Conservation (phyloP, 352 stramenopile species). For the Phytopythium kandeliae region DNA sequence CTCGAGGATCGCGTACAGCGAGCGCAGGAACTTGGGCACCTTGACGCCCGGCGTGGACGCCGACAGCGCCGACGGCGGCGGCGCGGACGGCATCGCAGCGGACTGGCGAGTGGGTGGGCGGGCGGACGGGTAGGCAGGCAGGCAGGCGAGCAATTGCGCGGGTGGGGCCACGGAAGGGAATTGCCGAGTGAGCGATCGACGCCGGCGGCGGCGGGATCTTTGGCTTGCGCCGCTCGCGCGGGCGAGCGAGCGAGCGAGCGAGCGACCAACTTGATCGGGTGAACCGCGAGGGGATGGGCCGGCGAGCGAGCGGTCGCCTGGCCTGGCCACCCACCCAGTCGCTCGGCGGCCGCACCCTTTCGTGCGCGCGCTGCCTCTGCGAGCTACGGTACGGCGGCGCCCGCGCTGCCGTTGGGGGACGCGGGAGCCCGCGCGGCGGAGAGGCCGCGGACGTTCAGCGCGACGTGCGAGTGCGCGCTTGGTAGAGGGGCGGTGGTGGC, state of each 20-base stretch:
- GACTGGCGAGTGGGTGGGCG: background rate
- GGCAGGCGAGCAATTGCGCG: background rate
- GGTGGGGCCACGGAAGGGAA: background rate
- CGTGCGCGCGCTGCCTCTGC: background rate
- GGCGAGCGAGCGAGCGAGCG: background rate
- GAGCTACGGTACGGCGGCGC: too few relatives aligned
- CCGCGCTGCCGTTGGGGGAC: too few relatives aligned
- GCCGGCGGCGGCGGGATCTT: background rate
- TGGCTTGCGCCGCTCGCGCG: background rate
- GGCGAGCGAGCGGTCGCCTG: too few relatives aligned
- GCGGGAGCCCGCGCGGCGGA: too few relatives aligned
- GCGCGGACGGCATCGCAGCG: background rate
- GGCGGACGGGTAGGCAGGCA: background rate
- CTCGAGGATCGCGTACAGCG: constrained; percentile 75
- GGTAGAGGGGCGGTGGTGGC: too few relatives aligned
- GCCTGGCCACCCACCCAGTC: background rate
- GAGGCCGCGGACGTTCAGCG: background rate
- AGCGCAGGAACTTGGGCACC: constrained; percentile 79
- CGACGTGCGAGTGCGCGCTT: too few relatives aligned
- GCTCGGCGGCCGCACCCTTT: background rate
- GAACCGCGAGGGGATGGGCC: background rate
- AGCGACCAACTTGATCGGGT: background rate
- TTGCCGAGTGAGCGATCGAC: constrained; percentile 1
- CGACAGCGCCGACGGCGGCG: background rate
- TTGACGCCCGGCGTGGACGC: constrained; percentile 29